phyloP scores from a whole-genome alignment of 31 red algal species.

The Endocladia muricata region DNA sequence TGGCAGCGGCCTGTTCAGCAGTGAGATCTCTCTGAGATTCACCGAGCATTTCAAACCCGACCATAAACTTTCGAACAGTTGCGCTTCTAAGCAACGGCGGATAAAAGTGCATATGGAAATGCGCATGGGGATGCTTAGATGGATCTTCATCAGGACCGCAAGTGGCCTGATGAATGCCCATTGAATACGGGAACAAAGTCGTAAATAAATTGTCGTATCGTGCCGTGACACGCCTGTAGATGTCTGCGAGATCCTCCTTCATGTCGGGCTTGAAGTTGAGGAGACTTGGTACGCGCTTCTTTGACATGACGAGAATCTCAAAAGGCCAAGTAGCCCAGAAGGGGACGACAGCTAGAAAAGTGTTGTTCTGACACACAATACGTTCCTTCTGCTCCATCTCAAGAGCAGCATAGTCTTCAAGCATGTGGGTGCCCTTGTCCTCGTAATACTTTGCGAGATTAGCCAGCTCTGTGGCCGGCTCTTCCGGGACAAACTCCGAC shows the following conservation, averaged over 20 bases:
- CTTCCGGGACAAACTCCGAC: constrained; percentile 87
- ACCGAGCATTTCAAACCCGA: constrained; percentile 97
- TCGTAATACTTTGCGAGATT: constrained; percentile 66
- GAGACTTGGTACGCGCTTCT: constrained; percentile 49
- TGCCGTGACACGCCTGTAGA: constrained; percentile 79
- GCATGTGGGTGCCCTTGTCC: constrained; percentile 72
- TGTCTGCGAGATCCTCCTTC: constrained; percentile 82
- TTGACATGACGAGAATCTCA: constrained; percentile 75
- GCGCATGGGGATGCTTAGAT: constrained; percentile 42
- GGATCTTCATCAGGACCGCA: constrained; percentile 29
- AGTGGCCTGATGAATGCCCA: constrained; percentile 94
- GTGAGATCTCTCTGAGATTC: constrained; percentile 95
- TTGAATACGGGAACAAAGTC: constrained; percentile 91
- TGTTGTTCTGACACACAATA: constrained; percentile 83
- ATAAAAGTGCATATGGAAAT: constrained; percentile 97
- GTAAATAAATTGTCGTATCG: constrained; percentile 98
- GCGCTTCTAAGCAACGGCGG: constrained; percentile 91
- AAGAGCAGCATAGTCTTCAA: constrained; percentile 72
- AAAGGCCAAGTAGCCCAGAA: constrained; percentile 99
- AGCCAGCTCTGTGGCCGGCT: constrained; percentile 51
- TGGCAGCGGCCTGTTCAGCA: constrained; percentile 89
- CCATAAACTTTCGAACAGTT: constrained; percentile 98
- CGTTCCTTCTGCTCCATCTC: constrained; percentile 77
- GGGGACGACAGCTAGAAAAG: constrained; percentile 89
- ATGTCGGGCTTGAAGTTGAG: constrained; percentile 60